A percentile compares a stretch with the other conserved stretches of the same genome.
These are phyloP conservation scores for Sporothrix euskadiensis DNA, from an alignment of 2,329 filamentous ascomycete genomes.

Conservation along the genomic window DNA sequence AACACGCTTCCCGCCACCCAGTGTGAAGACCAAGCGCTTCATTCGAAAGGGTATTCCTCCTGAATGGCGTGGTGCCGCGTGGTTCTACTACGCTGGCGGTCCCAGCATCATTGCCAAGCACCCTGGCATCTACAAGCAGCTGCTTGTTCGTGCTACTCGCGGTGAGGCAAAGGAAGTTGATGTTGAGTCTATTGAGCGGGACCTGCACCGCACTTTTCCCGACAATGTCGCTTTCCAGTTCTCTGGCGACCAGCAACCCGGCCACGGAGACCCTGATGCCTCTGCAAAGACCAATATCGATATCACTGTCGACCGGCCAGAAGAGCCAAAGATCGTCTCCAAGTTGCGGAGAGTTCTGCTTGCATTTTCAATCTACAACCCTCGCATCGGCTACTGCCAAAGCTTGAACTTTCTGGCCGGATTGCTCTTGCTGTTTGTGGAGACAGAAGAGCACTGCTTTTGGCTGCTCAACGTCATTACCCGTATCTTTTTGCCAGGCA, in stretches of 20 bases:
- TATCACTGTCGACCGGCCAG: conserved; percentile 40
- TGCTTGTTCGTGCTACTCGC: conserved; percentile 55
- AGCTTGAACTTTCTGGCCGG: conserved; percentile 94
- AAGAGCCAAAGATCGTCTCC: conserved; percentile 75
- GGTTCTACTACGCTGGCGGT: conserved; percentile 94
- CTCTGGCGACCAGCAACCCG: conserved; percentile 35
- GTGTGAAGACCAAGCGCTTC: conserved; percentile 83
- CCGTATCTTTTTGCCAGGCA: conserved; percentile 81
- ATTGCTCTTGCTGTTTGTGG: conserved; percentile 82
- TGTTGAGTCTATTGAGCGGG: conserved; percentile 87
- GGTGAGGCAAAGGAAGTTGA: conserved; percentile 67
- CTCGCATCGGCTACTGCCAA: conserved; percentile 91
- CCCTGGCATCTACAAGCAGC: conserved; percentile 71
- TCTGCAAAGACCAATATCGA: conserved; percentile 21
- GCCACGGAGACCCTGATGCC: conserved; percentile 32
- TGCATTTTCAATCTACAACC: conserved; percentile 88
- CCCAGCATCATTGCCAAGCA: conserved; percentile 75
- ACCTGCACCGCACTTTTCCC: conserved; percentile 90
- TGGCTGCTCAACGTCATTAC: conserved; percentile 94
- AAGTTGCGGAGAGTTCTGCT: conserved; percentile 82
- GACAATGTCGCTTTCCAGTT: conserved; percentile 86
- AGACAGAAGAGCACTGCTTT: conserved; percentile 85
- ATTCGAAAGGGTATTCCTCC: conserved; percentile 91
- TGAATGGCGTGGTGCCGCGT: conserved; percentile 90
- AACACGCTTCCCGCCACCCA: conserved; percentile 75